Evolutionary conservation across 225 moss, liverwort and hornwort species (phyloP).

Genomic region (Asterella californica): DNA sequence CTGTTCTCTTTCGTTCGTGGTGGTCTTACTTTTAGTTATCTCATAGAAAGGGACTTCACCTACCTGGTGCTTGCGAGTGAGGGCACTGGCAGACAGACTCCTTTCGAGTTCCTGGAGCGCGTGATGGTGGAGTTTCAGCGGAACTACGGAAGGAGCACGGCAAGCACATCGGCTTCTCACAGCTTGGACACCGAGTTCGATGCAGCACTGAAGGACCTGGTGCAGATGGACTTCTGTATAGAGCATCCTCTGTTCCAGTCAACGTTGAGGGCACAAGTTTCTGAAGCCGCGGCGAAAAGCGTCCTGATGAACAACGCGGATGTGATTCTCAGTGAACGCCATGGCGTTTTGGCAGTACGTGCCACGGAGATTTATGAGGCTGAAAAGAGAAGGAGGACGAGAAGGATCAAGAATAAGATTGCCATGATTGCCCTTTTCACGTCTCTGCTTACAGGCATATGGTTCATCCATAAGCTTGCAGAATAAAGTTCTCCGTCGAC

Average conservation of each 20-base stretch:
- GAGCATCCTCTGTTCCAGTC: too few relatives aligned
- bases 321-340: conserved; percentile 7
- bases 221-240: conserved; percentile 1
- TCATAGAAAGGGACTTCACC: conserved; percentile 21
- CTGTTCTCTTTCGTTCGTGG: conserved; percentile 21
- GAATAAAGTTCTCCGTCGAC: background rate
- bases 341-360: background rate
- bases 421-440: background rate
- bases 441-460: background rate
- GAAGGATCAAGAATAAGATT: background rate
- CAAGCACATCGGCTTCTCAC: conserved; percentile 1
- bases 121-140: conserved; percentile 25
- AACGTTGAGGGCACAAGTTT: too few relatives aligned
- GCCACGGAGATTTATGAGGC: background rate
- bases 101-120: conserved; percentile 16
- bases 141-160: background rate
- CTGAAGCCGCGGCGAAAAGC: too few relatives aligned
- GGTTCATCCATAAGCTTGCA: background rate
- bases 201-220: background rate
- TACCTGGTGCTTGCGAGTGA: conserved; percentile 27
- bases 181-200: conserved; percentile 23
- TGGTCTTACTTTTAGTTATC: conserved; percentile 20
- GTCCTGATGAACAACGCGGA: conserved; percentile 42
- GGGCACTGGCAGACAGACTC: conserved; percentile 5
- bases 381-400: background rate